Evolutionary conservation across 192 early-diverging fungal genomes (phyloP).

Genomic region (Neocallimastix lanati): DNA sequence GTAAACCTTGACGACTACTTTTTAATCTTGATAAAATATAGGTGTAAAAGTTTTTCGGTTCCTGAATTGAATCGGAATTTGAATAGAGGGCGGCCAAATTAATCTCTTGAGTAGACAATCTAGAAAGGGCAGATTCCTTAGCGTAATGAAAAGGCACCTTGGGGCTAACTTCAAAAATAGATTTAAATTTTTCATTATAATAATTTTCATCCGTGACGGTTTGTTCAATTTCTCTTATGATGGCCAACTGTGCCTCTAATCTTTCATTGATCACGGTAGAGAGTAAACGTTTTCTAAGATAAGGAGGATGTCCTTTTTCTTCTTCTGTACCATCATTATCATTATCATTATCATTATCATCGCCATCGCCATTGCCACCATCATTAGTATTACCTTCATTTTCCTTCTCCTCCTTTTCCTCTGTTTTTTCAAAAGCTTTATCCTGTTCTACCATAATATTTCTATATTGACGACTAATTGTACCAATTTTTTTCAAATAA

Average conservation of each 20-base stretch:
- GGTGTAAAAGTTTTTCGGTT: background rate
- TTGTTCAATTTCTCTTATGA: background rate
- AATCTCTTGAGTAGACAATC: background rate
- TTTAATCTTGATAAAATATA: background rate
- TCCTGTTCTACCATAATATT: background rate
- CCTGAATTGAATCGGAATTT: background rate
- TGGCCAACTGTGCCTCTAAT: background rate
- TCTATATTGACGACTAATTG: background rate
- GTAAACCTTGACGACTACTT: background rate
- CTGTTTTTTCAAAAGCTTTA: background rate
- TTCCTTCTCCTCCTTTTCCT: background rate
- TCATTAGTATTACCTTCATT: background rate
- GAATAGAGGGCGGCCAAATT: background rate
- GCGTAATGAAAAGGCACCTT: background rate
- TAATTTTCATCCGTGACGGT: background rate
- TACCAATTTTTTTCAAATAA: background rate
- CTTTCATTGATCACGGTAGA: background rate
- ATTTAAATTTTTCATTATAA: background rate
- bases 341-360: too few species aligned
- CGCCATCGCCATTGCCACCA: too few species aligned
- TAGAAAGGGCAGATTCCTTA: background rate
- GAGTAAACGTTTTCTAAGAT: too few species aligned
- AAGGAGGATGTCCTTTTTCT: too few species aligned
- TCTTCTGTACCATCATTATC: too few species aligned
- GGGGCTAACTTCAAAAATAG: background rate